Conservation (phyloP, 169 alveolate species). For the Eimeria maxima region DNA sequence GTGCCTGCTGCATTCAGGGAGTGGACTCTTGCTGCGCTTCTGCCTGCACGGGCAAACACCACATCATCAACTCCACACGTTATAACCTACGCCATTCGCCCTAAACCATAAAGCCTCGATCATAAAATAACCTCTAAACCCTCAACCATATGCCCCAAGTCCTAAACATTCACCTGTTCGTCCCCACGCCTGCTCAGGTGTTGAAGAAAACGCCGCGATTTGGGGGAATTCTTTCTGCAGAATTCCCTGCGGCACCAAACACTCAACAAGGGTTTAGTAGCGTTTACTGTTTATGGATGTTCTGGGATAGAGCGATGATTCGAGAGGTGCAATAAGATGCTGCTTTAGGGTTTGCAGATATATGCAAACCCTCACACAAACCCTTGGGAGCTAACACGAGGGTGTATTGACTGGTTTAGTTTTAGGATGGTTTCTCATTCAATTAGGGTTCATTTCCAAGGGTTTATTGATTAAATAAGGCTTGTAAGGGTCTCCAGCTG, state of each 20-base stretch:
- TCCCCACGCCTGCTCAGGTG: conserved; percentile 39
- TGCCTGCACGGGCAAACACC: neutral
- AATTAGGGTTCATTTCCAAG: neutral
- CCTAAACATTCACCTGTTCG: conserved; percentile 4
- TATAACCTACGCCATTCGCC: no score
- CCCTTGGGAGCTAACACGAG: no score
- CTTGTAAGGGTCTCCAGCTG: neutral
- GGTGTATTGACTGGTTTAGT: neutral
- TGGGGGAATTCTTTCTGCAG: neutral
- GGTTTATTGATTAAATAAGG: neutral
- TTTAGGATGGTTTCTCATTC: neutral
- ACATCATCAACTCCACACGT: neutral
- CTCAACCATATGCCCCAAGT: neutral
- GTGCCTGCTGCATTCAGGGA: neutral
- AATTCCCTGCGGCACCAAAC: neutral
- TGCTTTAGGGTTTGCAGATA: neutral
- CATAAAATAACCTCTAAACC: conserved; percentile 8
- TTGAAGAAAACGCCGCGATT: conserved; percentile 14
- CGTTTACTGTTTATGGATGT: neutral
- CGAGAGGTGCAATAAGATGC: no score
- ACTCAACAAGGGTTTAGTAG: neutral
- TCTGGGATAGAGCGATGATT: neutral
- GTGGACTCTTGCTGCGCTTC: neutral
- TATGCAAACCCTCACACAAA: no score
- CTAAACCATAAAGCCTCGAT: conserved; percentile 2